Evolutionary conservation across 345 rosid species (phyloP), one percentile per base, ranked within the genome.

Genomic region (Populus davidiana): DNA sequence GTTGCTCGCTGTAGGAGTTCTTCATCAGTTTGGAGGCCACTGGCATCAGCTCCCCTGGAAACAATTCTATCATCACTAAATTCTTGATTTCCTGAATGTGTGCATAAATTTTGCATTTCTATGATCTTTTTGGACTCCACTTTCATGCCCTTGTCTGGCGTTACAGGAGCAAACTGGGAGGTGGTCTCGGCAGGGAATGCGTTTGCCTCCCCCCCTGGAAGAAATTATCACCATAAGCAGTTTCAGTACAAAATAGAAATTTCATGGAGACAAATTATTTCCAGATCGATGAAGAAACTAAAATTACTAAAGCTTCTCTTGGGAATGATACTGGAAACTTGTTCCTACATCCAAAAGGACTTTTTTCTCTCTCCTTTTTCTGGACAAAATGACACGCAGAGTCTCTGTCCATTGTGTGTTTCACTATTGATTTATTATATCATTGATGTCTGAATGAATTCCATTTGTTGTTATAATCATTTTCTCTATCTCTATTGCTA

Each of bases 131-230:
- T 68, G 68, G 78, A 67, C 67, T 77, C 78, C 43, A 23, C 76
- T 47, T 72, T 70, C 10, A 59, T 72, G 70, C 80, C 66, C 82
- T 91, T 89, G 6, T 82, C 89, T 67, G 96, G 93, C 56, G 93
- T 91, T 25, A 86, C 83, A 0, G 93, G 92, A 64, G 85, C 81
- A 71, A 89, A 88, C 16, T 78, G 78, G 8, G 70, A 73, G 49
- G 65, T 54, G 31, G 21, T 62, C 12, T 33, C 63, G 11, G 21
- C 33, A 11, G 79, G 78, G 81, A 61, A 71, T 76, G 79, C 76
- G 68, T 80, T 78, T 67, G 71, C 84, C 70, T 44, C 47, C 6
- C 44, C 44, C 23, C 52, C 74, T 11, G 81, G 75, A 64, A 80
- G 76, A 81, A 80, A 74, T 85, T 81, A 20, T 84, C 81, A 80